Conservation (phyloP, 2,329 filamentous ascomycete species). For the Hypoxylon sp. region DNA sequence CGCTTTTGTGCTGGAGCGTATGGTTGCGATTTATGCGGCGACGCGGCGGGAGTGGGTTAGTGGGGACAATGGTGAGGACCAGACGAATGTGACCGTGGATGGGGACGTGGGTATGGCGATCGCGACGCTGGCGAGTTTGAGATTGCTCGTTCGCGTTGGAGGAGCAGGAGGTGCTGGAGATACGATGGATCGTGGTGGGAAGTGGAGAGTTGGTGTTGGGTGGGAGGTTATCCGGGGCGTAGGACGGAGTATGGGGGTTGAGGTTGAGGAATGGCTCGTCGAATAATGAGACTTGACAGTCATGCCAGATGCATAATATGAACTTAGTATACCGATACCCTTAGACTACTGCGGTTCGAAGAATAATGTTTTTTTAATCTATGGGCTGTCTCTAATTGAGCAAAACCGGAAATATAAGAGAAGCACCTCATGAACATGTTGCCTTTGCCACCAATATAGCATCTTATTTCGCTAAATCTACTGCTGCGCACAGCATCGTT, state of each 20-base stretch:
- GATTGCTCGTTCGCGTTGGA: slow-evolving; percentile 77
- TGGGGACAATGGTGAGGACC: slow-evolving; percentile 56
- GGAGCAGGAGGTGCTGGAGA: slow-evolving; percentile 77
- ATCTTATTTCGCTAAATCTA: slow-evolving; percentile 14
- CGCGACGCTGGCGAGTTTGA: slow-evolving; percentile 79
- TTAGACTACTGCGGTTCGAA: slow-evolving; percentile 1
- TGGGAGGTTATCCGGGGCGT: slow-evolving; percentile 82
- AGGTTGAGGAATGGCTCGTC: slow-evolving; percentile 82
- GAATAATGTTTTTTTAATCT: slow-evolving; percentile 29
- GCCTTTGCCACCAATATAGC: slow-evolving; percentile 19
- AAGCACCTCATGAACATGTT: slow-evolving; percentile 19
- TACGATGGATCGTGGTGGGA: slow-evolving; percentile 75
- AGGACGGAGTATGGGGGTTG: slow-evolving; percentile 81
- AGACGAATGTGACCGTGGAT: slow-evolving; percentile 59
- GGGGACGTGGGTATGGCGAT: slow-evolving; percentile 75
- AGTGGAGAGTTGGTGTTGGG: slow-evolving; percentile 83
- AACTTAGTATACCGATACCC: slow-evolving; percentile 17
- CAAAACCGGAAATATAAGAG: slow-evolving; percentile 22
- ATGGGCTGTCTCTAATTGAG: slow-evolving; percentile 18
- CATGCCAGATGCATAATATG: neutral
- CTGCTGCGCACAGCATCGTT: slow-evolving; percentile 18
- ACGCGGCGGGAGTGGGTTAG: slow-evolving; percentile 70
- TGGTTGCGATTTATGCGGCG: slow-evolving; percentile 82
- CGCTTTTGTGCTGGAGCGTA: slow-evolving; percentile 82
- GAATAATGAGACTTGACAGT: slow-evolving; percentile 61